Evolutionary conservation across 1,139 yeast species (phyloP).

Genomic region (Scheffersomyces segobiensis): DNA sequence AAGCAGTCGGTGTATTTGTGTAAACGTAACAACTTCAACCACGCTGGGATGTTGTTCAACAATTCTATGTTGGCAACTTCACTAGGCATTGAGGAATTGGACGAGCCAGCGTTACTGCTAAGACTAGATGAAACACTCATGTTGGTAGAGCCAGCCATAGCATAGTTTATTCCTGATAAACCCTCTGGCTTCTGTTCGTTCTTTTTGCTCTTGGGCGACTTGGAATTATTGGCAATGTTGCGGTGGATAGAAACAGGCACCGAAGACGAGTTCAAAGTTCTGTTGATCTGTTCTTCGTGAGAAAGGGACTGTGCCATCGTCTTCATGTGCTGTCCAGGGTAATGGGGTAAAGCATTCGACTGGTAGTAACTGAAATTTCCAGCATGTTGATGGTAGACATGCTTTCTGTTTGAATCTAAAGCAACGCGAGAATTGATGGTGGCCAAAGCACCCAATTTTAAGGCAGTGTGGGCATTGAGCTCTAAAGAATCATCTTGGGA

Average conservation of each 20-base stretch:
- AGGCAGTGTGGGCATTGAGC: slow-evolving; percentile 44
- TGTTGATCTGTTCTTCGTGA: slow-evolving; percentile 38
- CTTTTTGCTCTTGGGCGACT: slow-evolving; percentile 9
- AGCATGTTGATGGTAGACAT: slow-evolving; percentile 13
- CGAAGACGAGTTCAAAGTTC: slow-evolving; percentile 38
- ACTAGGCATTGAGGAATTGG: slow-evolving; percentile 48
- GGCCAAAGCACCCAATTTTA: slow-evolving; percentile 62
- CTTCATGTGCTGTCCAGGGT: slow-evolving; percentile 10
- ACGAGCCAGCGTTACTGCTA: slow-evolving; percentile 9
- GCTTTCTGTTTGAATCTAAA: slow-evolving; percentile 53
- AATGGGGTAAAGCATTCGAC: slow-evolving; percentile 2
- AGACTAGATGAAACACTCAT: slow-evolving; percentile 7
- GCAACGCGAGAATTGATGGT: slow-evolving; percentile 64
- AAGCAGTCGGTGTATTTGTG: slow-evolving; percentile 92
- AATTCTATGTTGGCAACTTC: slow-evolving; percentile 66
- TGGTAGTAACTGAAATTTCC: slow-evolving; percentile 4
- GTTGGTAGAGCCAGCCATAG: slow-evolving; percentile 10
- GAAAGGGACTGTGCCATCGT: slow-evolving; percentile 11
- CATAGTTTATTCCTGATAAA: slow-evolving; percentile 15
- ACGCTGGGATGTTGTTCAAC: slow-evolving; percentile 79
- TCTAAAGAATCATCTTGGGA: slow-evolving; percentile 28
- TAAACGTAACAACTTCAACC: slow-evolving; percentile 85
- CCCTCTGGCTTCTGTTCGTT: slow-evolving; percentile 6
- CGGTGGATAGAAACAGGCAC: slow-evolving; percentile 31
- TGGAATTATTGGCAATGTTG: slow-evolving; percentile 7